These are phyloP conservation scores for Ophiostoma sp. DNA, from an alignment of 2,329 filamentous ascomycete genomes.

Conservation along the genomic window DNA sequence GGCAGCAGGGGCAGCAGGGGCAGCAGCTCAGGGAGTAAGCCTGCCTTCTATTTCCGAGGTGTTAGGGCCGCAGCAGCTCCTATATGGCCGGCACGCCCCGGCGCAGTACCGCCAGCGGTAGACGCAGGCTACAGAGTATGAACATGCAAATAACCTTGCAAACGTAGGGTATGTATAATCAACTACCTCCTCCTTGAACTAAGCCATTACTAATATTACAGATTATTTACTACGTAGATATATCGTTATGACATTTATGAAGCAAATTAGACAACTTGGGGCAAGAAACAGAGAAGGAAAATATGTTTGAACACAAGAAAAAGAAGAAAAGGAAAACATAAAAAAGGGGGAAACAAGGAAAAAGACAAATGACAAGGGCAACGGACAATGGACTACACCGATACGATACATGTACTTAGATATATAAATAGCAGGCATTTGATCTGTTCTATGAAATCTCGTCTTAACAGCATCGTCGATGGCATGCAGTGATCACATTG, in stretches of 20 bases:
- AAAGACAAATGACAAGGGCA: neutral
- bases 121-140: neutral
- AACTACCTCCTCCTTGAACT: neutral
- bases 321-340: neutral
- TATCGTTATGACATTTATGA: too few relatives aligned
- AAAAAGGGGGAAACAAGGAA: neutral
- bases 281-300: neutral
- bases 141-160: neutral
- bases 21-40: neutral
- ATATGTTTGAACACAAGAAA: neutral
- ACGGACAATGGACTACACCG: neutral
- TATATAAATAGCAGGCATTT: neutral
- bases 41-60: conserved; percentile 10
- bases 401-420: neutral
- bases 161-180: neutral
- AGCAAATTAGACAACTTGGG: too few relatives aligned
- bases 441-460: too few relatives aligned
- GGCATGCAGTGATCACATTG: too few relatives aligned
- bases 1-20: neutral
- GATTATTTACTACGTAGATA: too few relatives aligned
- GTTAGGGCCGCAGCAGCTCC: neutral
- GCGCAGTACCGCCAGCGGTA: conserved; percentile 3
- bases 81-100: neutral
- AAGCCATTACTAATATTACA: neutral
- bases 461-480: too few relatives aligned